These are phyloP conservation scores for Ceratocystis smalleyi DNA, from an alignment of 2,329 filamentous ascomycete genomes.

Conservation along the genomic window DNA sequence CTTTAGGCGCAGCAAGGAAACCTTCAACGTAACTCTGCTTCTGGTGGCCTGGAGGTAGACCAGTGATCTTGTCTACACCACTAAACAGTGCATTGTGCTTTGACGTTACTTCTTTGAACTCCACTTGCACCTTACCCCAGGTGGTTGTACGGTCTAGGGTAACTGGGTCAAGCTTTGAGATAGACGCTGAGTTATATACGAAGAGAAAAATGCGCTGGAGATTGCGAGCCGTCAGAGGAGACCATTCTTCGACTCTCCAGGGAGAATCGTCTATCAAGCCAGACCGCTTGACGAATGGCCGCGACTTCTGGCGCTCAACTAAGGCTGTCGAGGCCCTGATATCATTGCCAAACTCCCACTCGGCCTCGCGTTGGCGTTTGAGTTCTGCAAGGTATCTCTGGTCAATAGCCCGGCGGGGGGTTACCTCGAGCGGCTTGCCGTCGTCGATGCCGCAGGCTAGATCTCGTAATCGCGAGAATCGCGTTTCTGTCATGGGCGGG, in stretches of 20 bases:
- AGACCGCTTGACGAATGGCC: constrained; percentile 12
- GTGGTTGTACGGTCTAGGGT: constrained; percentile 1
- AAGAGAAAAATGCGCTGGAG: constrained; percentile 15
- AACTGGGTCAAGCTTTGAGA: constrained; percentile 9
- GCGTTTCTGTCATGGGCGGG: constrained; percentile 23
- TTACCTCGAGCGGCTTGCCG: constrained; percentile 11
- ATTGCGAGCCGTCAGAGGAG: constrained; percentile 13
- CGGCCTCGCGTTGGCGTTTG: not conserved
- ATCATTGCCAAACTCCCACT: constrained; percentile 12
- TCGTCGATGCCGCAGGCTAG: constrained; percentile 12
- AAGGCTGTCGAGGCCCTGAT: constrained; percentile 5
- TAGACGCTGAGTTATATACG: constrained; percentile 13
- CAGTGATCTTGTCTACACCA: constrained; percentile 7
- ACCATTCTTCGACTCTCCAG: constrained; percentile 5
- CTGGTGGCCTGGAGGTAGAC: constrained; percentile 6
- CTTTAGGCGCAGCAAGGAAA: not conserved
- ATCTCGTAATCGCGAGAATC: constrained; percentile 4
- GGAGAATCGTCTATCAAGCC: constrained; percentile 11
- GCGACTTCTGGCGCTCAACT: constrained; percentile 11
- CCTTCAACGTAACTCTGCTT: not conserved
- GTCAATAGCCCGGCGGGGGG: constrained; percentile 4
- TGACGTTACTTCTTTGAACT: not conserved
- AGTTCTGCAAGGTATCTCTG: not conserved
- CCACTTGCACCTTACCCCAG: constrained; percentile 11
- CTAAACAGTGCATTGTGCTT: constrained; percentile 1